phyloP scores from a whole-genome alignment of 1,139 yeast genomes.

The Zygosaccharomyces pseudobailii region DNA sequence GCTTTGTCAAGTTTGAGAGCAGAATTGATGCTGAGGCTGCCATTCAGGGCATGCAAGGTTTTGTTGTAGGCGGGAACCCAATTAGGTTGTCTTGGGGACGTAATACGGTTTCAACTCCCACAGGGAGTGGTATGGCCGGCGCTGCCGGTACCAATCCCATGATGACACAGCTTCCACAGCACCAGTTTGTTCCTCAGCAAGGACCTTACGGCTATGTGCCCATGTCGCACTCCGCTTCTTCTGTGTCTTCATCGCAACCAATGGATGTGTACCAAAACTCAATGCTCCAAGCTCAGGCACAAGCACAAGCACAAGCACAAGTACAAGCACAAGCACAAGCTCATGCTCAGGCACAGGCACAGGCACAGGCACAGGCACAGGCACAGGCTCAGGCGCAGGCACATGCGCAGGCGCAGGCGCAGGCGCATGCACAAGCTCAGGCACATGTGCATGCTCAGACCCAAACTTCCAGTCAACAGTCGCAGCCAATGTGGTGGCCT shows the following conservation, averaged over 20 bases:
- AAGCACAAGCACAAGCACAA: conserved; percentile 19
- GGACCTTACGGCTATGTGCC: conserved; percentile 8
- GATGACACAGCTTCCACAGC: conserved; percentile 3
- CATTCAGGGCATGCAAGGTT: conserved; percentile 88
- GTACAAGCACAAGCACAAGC: conserved; percentile 26
- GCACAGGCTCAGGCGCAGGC: conserved; percentile 17
- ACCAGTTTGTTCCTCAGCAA: conserved; percentile 9
- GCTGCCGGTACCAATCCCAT: conserved; percentile 1
- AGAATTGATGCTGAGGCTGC: conserved; percentile 87
- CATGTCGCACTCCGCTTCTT: conserved; percentile 10
- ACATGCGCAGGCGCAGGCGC: conserved; percentile 16
- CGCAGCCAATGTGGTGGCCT: conserved; percentile 6
- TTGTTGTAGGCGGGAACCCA: conserved; percentile 78
- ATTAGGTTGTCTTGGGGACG: conserved; percentile 91
- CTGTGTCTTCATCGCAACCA: conserved; percentile 8
- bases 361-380: conserved; percentile 29
- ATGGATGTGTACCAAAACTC: conserved; percentile 10
- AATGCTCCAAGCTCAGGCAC: conserved; percentile 5
- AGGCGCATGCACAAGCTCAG: conserved; percentile 10
- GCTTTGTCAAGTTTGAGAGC: conserved; percentile 77
- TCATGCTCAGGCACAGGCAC: conserved; percentile 10
- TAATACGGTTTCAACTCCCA: conserved; percentile 18
- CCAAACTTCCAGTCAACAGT: conserved; percentile 4
- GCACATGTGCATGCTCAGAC: conserved; percentile 9
- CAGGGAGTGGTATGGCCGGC: conserved; percentile 8